A percentile compares a stretch with the other conserved stretches of the same genome.
These are phyloP conservation scores for Coleophoma crateriformis DNA, from an alignment of 2,329 filamentous ascomycete species.

Conservation along the genomic window DNA sequence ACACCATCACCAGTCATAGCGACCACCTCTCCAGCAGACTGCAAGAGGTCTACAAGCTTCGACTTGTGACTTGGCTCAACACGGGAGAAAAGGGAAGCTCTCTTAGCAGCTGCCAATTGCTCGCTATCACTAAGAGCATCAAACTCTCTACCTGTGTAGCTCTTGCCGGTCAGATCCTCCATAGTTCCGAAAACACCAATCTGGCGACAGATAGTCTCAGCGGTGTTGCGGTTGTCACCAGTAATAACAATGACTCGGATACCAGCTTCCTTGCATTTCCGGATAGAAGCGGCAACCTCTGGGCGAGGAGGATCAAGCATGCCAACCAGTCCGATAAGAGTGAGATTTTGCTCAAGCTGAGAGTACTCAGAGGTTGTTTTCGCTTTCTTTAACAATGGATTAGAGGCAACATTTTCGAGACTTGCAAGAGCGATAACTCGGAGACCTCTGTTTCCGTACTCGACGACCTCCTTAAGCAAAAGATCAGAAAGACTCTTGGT, in stretches of 20 bases:
- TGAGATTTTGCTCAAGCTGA: slow-evolving; percentile 88
- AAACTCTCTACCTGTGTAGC: slow-evolving; percentile 92
- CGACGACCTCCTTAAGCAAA: slow-evolving; percentile 73
- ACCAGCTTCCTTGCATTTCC: slow-evolving; percentile 84
- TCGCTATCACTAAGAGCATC: slow-evolving; percentile 75
- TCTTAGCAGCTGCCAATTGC: slow-evolving; percentile 78
- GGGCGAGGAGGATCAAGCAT: slow-evolving; percentile 97
- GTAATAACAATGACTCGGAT: slow-evolving; percentile 98
- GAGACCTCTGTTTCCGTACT: slow-evolving; percentile 87
- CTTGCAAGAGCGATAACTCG: slow-evolving; percentile 92
- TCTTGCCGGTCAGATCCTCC: slow-evolving; percentile 86
- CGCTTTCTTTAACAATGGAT: slow-evolving; percentile 66
- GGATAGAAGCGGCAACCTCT: slow-evolving; percentile 81
- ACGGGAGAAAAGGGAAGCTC: slow-evolving; percentile 87
- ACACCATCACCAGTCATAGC: slow-evolving; percentile 99
- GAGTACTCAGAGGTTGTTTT: slow-evolving; percentile 81
- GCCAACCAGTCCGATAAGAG: slow-evolving; percentile 84
- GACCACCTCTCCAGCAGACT: slow-evolving; percentile 88
- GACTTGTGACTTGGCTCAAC: slow-evolving; percentile 96
- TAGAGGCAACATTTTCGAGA: slow-evolving; percentile 67
- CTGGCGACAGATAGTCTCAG: slow-evolving; percentile 94
- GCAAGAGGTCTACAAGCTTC: slow-evolving; percentile 93
- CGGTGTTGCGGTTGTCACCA: slow-evolving; percentile 95
- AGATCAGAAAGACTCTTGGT: slow-evolving; percentile 63
- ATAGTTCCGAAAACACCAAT: slow-evolving; percentile 84